These are phyloP conservation scores for Diaporthe sp. DNA, from an alignment of 2,329 filamentous ascomycete species.

Conservation along the genomic window DNA sequence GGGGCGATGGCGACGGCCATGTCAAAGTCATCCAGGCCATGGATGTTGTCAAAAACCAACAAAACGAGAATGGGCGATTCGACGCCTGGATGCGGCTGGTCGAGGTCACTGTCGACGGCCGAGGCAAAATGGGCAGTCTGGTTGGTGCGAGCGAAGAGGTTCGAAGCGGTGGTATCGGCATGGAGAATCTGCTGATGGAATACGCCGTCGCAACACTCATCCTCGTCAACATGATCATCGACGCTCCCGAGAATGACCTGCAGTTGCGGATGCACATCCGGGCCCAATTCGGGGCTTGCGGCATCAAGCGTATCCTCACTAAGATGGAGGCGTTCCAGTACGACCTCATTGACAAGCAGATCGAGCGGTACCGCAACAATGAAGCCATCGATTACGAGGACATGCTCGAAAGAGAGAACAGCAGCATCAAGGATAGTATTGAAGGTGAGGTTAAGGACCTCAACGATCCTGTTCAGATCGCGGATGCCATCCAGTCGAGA, in stretches of 20 bases:
- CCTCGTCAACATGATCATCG: conserved; percentile 95
- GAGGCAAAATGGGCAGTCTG: conserved; percentile 98
- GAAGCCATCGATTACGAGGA: conserved; percentile 99
- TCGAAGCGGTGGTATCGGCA: conserved; percentile 94
- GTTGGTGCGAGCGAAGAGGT: conserved; percentile 97
- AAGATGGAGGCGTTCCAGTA: conserved; percentile 99
- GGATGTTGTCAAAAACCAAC: conserved; percentile 89
- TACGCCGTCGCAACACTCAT: conserved; percentile 96
- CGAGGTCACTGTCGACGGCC: conserved; percentile 95
- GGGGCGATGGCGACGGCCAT: conserved; percentile 87
- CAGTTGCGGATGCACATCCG: conserved; percentile 94
- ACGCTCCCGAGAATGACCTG: conserved; percentile 89
- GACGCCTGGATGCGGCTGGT: conserved; percentile 99
- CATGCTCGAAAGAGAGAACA: conserved; percentile 90
- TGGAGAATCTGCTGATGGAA: conserved; percentile 99
- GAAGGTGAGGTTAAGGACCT: conserved; percentile 92
- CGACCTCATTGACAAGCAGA: conserved; percentile 97
- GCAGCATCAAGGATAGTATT: conserved; percentile 88
- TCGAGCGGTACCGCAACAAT: conserved; percentile 92
- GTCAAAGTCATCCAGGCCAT: conserved; percentile 93
- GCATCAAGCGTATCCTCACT: conserved; percentile 90
- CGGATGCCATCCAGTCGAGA: conserved; percentile 90
- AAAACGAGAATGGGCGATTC: conserved; percentile 94
- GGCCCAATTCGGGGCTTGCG: conserved; percentile 95
- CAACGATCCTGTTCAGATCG: conserved; percentile 92